Evolutionary conservation across 1,284 basidiomycete species (phyloP), one percentile per base, ranked within the genome.

Genomic region (Apiotrichum gracile): DNA sequence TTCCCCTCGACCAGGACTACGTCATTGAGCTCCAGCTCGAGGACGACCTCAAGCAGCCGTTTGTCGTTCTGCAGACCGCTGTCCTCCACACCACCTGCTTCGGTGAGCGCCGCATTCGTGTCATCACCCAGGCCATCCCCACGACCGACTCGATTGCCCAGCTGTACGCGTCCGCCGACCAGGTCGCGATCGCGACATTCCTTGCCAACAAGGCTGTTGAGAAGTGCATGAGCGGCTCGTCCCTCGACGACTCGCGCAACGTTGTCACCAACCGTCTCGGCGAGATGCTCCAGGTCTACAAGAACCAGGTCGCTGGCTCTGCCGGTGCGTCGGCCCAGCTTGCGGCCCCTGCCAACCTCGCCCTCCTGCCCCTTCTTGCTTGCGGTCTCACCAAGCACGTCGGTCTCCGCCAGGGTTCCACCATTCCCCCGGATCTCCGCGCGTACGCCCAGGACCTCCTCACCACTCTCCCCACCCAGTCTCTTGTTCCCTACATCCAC

Each of bases 191-290:
- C 56, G 85, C 86, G 7, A 91, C 91, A 0, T 81, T 91, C 42
- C 80, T 97, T 47, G 88, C 93, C 34, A 93, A 96, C 81, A 98
- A 98, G 79, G 94, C 92, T 8, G 93, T 98, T 38, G 96, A 98
- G 76, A 84, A 91, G 58, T 86, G 85, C 6, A 81, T 94, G 68
- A 86, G 86, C 4, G 86, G 91, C 72, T 68, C 75, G 47, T 68
- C 76, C 48, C 79, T 99, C 27, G 94, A 98, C 74, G 94, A 98
- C 67, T 88, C 88, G 19, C 82, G 96, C 39, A 93, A 96, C 67
- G 84, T 86, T n/a, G 76, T 96, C 50, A 85, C 87, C 73, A 88
- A 91, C 79, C 91, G 87, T 76, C 79, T 97, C 52, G 85, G 92
- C 47, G 93, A 97, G 57, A 86, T 98, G 54, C 78, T 98, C 51